These are phyloP conservation scores for Brassica rapa DNA, from an alignment of 345 rosid genomes.

Conservation along the genomic window DNA sequence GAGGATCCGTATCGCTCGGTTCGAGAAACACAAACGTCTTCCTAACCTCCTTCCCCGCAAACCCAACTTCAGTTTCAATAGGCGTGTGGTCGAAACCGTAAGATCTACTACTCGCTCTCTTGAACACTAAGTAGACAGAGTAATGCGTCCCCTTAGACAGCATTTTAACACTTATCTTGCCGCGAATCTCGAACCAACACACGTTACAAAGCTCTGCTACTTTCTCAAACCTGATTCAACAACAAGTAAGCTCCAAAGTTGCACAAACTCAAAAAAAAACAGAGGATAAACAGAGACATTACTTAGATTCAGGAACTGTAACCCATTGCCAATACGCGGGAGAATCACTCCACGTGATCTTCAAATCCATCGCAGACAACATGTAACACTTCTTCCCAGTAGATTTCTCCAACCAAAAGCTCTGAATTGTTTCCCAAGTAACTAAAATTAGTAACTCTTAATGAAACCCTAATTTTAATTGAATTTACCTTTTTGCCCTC, in stretches of 20 bases:
- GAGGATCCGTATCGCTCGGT: background rate
- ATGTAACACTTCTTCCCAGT: slow-evolving; percentile 66
- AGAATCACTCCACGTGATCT: slow-evolving; percentile 56
- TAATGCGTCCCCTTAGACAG: slow-evolving; percentile 48
- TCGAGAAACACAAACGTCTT: slow-evolving; percentile 32
- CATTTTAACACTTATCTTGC: slow-evolving; percentile 44
- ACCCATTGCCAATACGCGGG: slow-evolving; percentile 60
- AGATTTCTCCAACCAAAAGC: slow-evolving; percentile 54
- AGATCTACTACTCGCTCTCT: slow-evolving; percentile 11
- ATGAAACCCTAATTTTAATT: background rate
- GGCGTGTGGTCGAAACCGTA: slow-evolving; percentile 50
- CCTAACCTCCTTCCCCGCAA: slow-evolving; percentile 33
- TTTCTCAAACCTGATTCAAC: slow-evolving; percentile 48
- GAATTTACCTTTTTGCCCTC: slow-evolving; percentile 54
- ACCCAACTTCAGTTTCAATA: slow-evolving; percentile 45
- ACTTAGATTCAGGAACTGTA: slow-evolving; percentile 47
- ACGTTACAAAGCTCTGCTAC: slow-evolving; percentile 58
- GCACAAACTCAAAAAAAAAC: background rate
- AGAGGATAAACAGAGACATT: background rate
- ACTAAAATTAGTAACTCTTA: background rate
- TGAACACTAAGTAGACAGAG: slow-evolving; percentile 47
- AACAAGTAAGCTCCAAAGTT: slow-evolving; percentile 3
- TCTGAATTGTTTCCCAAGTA: slow-evolving; percentile 37
- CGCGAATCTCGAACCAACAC: slow-evolving; percentile 57
- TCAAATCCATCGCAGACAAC: slow-evolving; percentile 56